Evolutionary conservation across 257 asterid species (phyloP), one percentile per base, ranked within the genome.

Genomic region (Jacaranda mimosifolia): DNA sequence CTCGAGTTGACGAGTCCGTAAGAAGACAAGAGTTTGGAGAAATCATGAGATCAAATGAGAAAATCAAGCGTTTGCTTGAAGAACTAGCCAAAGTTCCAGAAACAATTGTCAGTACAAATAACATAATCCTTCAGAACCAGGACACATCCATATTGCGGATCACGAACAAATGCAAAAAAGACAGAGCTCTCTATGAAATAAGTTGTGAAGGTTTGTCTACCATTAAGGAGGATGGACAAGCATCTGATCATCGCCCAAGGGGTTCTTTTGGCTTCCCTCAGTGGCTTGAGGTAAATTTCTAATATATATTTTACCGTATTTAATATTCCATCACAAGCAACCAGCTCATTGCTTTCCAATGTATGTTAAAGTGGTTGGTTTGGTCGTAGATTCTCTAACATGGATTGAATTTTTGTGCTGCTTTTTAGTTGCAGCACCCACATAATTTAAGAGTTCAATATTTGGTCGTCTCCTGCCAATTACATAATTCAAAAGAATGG

Each of bases 21-120:
- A 86, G 97, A 83, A 90, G 99, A 79, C 97, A 91, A 86, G 99
- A 90, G 80, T 90, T 91, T 81, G 97, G 97, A 79, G 97, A 91
- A 86, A 90, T 89, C 79, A 81, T 96, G 57, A 84, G 85, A 81
- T 91, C 97, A 60, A 93, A 91, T 83, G 90, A 82, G 83, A 87
- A 91, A 79, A 85, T 91, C 64, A 85, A 78, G 89, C 85, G 67
- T 53, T 53, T 91, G 76, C 85, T 89, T 46, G 88, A 83, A 51
- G 89, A 91, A 77, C 77, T 81, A 48, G 72, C 75, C 79, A 85
- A 80, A 85, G 88, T 91, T 83, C 99, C 99, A 0, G 99, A 96
- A 78, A 77, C 88, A 64, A 85, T 96, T 72, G 87, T 93, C 74
- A 91, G 98, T 75, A 96, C 99, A 26, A 91, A 90, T 82, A 91